Evolutionary conservation across 805 yeast genomes (phyloP), one percentile per base, ranked within the genome.

Genomic region (Lipomyces starkeyi): DNA sequence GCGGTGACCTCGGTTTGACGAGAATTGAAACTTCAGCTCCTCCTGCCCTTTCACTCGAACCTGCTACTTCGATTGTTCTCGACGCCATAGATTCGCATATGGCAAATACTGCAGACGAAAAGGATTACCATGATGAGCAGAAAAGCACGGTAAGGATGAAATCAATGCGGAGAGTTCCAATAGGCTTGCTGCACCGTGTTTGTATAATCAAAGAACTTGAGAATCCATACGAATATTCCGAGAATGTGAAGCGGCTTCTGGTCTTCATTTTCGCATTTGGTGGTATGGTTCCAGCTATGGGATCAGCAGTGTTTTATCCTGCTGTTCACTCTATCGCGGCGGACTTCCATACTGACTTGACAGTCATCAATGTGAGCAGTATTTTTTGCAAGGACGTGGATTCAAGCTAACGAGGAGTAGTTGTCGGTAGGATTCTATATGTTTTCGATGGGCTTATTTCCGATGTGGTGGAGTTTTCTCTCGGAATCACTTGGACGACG

Each of bases 381-480:
- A 4, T 29, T 49, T 25, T 7, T 47, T 11, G 2, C 29, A 17
- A 17, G 9, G 9, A n/a, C 47, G 27, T 25, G 5, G 34, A 9
- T 22, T 59, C 20, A 37, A 37, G 57, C 13, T 47, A 22, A 35
- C 27, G 17, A 22, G 32, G 20, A 32, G 3, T 40, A 68, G 71
- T 49, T 68, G 52, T 87, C 94, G 1, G 91, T 91, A 62, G 97
- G 97, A 72, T 83, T 91, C 13, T 92, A 91, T 76, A 78, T 91
- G 34, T 75, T 91, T 14, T 82, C 93, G 0, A 75, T 92, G 47
- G 97, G 97, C 17, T 81, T 92, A 1, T 87, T 91, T 73, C 97
- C 97, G 1, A 75, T 92, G 58, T 91, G 97, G 95, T 92, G 97
- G 97, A 88, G 94, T 6, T 86, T 89, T 9, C 84, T 90, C 66